Percentiles rank a stretch among this genome's conserved stretches.
These are phyloP conservation scores for Phaeosphaeria sp. DNA, from an alignment of 2,329 filamentous ascomycete genomes.

Conservation along the genomic window DNA sequence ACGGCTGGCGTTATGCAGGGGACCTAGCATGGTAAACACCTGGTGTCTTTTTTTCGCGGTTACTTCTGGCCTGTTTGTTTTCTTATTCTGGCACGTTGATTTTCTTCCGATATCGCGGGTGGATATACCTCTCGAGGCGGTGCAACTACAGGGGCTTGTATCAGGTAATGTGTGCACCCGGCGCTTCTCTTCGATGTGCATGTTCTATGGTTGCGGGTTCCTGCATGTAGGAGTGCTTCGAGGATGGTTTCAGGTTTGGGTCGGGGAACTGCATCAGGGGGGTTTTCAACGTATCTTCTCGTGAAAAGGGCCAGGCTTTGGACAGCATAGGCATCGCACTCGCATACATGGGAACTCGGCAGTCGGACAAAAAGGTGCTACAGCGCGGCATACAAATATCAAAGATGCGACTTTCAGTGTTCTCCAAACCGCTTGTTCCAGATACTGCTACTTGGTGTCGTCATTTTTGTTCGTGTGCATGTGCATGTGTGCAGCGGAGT, in stretches of 20 bases:
- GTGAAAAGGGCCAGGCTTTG: not conserved
- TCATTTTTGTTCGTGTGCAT: conserved; percentile 2
- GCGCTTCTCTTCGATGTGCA: not conserved
- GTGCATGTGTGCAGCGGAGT: conserved; percentile 7
- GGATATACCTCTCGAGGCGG: conserved; percentile 46
- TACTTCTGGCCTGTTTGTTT: conserved; percentile 1
- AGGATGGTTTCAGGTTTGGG: conserved; percentile 10
- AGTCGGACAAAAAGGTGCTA: conserved; percentile 17
- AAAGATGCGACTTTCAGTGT: conserved; percentile 17
- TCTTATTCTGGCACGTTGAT: conserved; percentile 10
- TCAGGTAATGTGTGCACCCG: conserved; percentile 24
- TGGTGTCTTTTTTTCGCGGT: conserved; percentile 6
- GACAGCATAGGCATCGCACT: conserved; percentile 11
- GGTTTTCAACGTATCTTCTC: conserved; percentile 4
- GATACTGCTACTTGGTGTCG: not conserved
- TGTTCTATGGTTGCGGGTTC: conserved; percentile 15
- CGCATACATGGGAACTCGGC: not conserved
- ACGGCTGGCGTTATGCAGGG: conserved; percentile 18
- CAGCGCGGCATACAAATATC: conserved; percentile 16
- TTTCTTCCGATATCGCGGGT: conserved; percentile 20
- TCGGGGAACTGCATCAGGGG: conserved; percentile 1
- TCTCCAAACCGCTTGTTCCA: conserved; percentile 8
- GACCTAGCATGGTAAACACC: conserved; percentile 1
- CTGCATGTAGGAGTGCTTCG: conserved; percentile 7
- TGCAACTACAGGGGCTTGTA: conserved; percentile 26